Percentiles rank a stretch among this genome's conserved stretches.
phyloP scores from a whole-genome alignment of 177 flowering plant species.

The Telopea speciosissima region DNA sequence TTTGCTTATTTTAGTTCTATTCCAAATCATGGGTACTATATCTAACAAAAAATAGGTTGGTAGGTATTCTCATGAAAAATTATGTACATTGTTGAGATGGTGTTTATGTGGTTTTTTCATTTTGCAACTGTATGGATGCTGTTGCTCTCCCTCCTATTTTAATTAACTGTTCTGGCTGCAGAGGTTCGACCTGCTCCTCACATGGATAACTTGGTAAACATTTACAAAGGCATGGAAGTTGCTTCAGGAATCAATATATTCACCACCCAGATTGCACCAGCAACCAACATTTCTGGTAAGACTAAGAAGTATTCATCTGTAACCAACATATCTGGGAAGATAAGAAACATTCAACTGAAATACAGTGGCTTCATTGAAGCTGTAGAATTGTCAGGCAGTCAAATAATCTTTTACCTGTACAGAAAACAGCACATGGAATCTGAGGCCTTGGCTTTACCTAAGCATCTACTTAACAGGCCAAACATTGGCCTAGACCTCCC shows the following conservation, averaged over 20 bases:
- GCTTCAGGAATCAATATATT: constrained; percentile 71
- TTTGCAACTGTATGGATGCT: background rate
- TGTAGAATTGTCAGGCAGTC: background rate
- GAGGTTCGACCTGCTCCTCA: constrained; percentile 91
- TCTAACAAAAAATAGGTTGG: background rate
- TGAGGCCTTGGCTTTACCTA: no score
- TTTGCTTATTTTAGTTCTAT: background rate
- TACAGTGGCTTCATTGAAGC: background rate
- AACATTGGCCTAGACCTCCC: no score
- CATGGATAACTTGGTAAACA: constrained; percentile 87
- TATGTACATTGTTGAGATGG: background rate
- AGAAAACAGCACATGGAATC: no score
- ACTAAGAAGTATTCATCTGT: background rate
- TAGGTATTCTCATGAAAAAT: background rate
- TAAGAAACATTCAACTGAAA: background rate
- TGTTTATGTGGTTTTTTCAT: no score
- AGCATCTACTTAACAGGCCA: no score
- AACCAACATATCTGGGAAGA: constrained; percentile 40
- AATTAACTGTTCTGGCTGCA: constrained; percentile 20
- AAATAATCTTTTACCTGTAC: no score
- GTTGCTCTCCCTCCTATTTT: background rate
- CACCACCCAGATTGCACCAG: constrained; percentile 49
- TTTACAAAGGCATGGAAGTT: constrained; percentile 90
- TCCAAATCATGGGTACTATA: background rate
- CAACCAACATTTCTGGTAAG: constrained; percentile 40